These are phyloP conservation scores for Cryptococcus sp. DNA, from an alignment of 1,284 basidiomycete genomes.

Conservation along the genomic window DNA sequence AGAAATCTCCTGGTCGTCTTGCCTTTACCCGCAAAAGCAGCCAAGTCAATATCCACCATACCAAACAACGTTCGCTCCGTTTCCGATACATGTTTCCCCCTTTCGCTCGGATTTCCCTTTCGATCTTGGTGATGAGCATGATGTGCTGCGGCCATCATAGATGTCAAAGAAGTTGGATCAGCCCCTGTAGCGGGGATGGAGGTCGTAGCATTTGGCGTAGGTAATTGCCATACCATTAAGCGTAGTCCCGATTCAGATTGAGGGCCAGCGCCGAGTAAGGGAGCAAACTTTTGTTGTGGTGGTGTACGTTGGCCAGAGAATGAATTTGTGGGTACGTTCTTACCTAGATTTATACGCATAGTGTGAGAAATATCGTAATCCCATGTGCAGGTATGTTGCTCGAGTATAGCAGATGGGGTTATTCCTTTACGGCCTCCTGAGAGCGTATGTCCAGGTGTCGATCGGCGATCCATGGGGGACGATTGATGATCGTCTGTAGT, in stretches of 20 bases:
- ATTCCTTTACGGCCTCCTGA: slow-evolving; percentile 22
- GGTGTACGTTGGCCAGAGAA: slow-evolving; percentile 1
- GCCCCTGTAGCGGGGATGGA: neutral
- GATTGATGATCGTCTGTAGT: neutral
- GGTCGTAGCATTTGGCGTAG: slow-evolving; percentile 1
- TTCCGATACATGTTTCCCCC: slow-evolving; percentile 5
- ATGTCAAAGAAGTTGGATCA: slow-evolving; percentile 4
- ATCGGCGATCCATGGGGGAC: neutral
- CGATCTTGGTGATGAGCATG: slow-evolving; percentile 1
- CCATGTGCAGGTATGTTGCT: slow-evolving; percentile 37
- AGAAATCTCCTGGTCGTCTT: slow-evolving; percentile 38
- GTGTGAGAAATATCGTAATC: slow-evolving; percentile 36
- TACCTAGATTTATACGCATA: slow-evolving; percentile 34
- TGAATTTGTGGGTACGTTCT: slow-evolving; percentile 12
- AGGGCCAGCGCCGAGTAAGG: slow-evolving; percentile 36
- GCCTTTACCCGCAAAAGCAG: slow-evolving; percentile 44
- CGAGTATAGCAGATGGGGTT: slow-evolving; percentile 25
- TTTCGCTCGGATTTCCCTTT: slow-evolving; percentile 6
- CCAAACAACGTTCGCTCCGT: slow-evolving; percentile 27
- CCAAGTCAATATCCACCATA: slow-evolving; percentile 43
- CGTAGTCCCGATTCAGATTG: slow-evolving; percentile 34
- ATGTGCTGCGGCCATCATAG: slow-evolving; percentile 1
- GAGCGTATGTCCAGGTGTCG: neutral
- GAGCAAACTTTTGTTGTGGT: slow-evolving; percentile 2
- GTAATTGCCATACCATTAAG: slow-evolving; percentile 30